These are phyloP conservation scores for Epichloe aotearoae DNA, from an alignment of 2,329 filamentous ascomycete genomes.

Conservation along the genomic window DNA sequence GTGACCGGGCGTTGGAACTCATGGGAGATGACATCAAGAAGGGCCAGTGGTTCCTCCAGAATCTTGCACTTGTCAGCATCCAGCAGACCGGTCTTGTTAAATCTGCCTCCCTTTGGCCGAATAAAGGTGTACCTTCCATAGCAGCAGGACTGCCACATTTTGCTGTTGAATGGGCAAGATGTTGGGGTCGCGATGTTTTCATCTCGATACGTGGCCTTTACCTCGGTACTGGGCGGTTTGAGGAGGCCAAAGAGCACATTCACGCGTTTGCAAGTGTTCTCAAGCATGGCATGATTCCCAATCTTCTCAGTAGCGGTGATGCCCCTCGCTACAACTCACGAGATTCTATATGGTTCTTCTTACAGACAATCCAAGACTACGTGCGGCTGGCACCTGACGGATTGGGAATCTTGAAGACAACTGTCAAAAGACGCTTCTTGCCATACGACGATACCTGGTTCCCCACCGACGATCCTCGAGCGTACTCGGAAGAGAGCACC, in stretches of 20 bases:
- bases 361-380: slow-evolving; percentile 94
- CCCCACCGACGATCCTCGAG: slow-evolving; percentile 61
- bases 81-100: slow-evolving; percentile 84
- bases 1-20: slow-evolving; percentile 62
- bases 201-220: slow-evolving; percentile 90
- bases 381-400: slow-evolving; percentile 70
- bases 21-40: slow-evolving; percentile 66
- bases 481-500: slow-evolving; percentile 74
- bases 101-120: slow-evolving; percentile 81
- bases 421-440: slow-evolving; percentile 72
- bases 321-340: slow-evolving; percentile 87
- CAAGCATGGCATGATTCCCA: slow-evolving; percentile 98
- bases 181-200: slow-evolving; percentile 95
- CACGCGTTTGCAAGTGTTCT: slow-evolving; percentile 87
- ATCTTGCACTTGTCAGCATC: slow-evolving; percentile 77
- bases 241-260: slow-evolving; percentile 87
- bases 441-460: slow-evolving; percentile 98
- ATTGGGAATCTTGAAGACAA: slow-evolving; percentile 56
- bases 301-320: slow-evolving; percentile 75
- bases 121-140: slow-evolving; percentile 70
- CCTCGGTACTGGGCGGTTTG: slow-evolving; percentile 76
- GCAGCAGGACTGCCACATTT: slow-evolving; percentile 93
- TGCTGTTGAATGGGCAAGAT: slow-evolving; percentile 82
- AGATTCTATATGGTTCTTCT: slow-evolving; percentile 95
- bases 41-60: slow-evolving; percentile 81